Percentiles rank a stretch among this genome's conserved stretches.
Evolutionary conservation across 805 yeast species (phyloP).

Genomic region (Candida loeiensis): DNA sequence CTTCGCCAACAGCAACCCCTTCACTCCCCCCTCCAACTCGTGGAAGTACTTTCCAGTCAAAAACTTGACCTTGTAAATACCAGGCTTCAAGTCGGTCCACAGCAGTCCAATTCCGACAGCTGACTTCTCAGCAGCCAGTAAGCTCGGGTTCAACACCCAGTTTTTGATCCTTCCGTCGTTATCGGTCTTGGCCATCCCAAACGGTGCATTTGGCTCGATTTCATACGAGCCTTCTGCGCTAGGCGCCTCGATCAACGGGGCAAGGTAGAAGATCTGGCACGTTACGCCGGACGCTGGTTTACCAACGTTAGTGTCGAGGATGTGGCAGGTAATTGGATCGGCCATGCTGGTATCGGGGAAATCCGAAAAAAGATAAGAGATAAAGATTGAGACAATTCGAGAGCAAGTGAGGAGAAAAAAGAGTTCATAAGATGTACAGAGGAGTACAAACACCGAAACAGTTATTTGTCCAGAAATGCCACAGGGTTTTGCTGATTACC

Average conservation of each 20-base stretch:
- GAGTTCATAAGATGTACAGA: not conserved
- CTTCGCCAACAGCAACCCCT: slow-evolving; percentile 14
- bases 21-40: slow-evolving; percentile 19
- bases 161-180: slow-evolving; percentile 72
- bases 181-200: slow-evolving; percentile 72
- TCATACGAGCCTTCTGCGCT: slow-evolving; percentile 27
- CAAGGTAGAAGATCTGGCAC: slow-evolving; percentile 53
- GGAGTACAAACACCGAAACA: too few species aligned
- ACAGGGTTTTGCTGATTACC: too few species aligned
- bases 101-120: slow-evolving; percentile 30
- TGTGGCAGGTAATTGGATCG: slow-evolving; percentile 81
- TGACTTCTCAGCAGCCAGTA: slow-evolving; percentile 11
- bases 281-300: slow-evolving; percentile 76
- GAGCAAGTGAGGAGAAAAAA: not conserved
- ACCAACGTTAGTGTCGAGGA: slow-evolving; percentile 80
- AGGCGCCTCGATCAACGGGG: slow-evolving; percentile 21
- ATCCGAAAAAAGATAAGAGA: slow-evolving; percentile 2
- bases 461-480: too few species aligned
- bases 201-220: slow-evolving; percentile 30
- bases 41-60: slow-evolving; percentile 67
- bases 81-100: slow-evolving; percentile 53
- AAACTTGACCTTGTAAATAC: slow-evolving; percentile 73
- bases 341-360: slow-evolving; percentile 8
- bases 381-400: not conserved
- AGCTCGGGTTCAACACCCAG: slow-evolving; percentile 55